phyloP scores from a whole-genome alignment of 148 eudicot genomes.

The Diospyros kaki region DNA sequence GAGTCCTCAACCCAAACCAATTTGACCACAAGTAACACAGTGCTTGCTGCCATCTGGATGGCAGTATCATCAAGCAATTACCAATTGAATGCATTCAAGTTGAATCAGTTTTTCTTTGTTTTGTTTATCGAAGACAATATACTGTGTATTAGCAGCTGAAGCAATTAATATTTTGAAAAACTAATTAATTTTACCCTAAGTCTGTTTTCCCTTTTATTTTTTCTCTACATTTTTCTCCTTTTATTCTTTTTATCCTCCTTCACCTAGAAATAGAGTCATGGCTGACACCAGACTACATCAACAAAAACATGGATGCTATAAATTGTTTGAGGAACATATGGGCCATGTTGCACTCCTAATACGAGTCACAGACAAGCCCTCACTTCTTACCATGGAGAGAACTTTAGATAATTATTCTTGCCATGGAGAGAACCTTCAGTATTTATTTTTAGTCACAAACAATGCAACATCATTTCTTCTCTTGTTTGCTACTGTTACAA shows the following conservation, averaged over 20 bases:
- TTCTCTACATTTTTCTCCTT: background rate
- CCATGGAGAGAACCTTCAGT: background rate
- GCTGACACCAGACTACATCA: background rate
- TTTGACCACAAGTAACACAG: background rate
- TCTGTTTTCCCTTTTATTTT: too few relatives aligned
- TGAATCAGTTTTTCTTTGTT: too few relatives aligned
- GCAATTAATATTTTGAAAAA: background rate
- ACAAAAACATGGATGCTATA: background rate
- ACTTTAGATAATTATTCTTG: background rate
- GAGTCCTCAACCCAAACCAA: background rate
- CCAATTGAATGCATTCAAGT: background rate
- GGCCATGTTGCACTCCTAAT: background rate
- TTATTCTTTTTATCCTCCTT: background rate
- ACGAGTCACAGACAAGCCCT: background rate
- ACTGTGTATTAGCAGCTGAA: background rate
- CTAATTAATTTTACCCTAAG: too few relatives aligned
- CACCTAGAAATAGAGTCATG: background rate
- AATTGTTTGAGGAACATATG: background rate
- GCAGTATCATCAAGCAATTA: background rate
- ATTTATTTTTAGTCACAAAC: background rate
- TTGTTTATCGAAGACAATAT: too few relatives aligned
- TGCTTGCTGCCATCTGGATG: background rate
- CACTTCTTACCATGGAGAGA: background rate
- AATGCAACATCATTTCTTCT: background rate
- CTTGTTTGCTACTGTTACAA: background rate